Base-by-base conservation (phyloP, 2,329 filamentous ascomycete species). In the Graphilbum sp. region DNA sequence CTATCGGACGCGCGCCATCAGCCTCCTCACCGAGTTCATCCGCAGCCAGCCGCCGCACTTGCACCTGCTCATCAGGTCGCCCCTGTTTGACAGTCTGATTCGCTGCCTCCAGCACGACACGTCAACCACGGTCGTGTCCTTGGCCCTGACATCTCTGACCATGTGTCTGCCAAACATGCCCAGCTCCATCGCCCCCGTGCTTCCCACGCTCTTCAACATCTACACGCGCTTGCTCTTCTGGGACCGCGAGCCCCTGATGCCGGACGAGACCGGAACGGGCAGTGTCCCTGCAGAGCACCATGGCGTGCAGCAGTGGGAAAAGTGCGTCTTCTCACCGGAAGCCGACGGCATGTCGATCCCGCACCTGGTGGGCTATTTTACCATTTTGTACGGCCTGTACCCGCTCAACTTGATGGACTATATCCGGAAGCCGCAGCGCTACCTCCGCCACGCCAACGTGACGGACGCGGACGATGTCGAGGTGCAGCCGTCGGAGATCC, bases 341-440 rank as follows among this genome's bases (percentile, higher is more conserved):
- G 61, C 66, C 11, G 71, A 80, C 38, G 72, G 73, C 32, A 64
- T 67, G 6, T 61, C 67, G 3, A 70, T 84, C 3, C 72, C 76
- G 5, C 76, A 83, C 42, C 64, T 88, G 2, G 58, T 76, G 38
- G 72, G 77, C 47, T 87, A 84, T 54, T 90, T 86, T 49, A 87
- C 81, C 3, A 78, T 86, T 20, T 63, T 90, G 1, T 90, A 90
- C 47, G 84, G 83, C 0, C 60, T 90, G 5, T 90, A 88, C 45
- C 83, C 83, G 2, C 72, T 88, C 50, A 88, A 88, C 52, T 85
- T 90, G 48, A 80, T 85, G 72, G 79, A 79, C 54, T 90, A 88
- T 52, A 79, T 90, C 44, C 72, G 82, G 40, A 88, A 88, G 50
- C 82, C 83, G 3, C 75, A 85, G 47, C 73, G 79, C 45, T 88